phyloP scores from a whole-genome alignment of 106 monocot species.

The Hemerocallis citrina region DNA sequence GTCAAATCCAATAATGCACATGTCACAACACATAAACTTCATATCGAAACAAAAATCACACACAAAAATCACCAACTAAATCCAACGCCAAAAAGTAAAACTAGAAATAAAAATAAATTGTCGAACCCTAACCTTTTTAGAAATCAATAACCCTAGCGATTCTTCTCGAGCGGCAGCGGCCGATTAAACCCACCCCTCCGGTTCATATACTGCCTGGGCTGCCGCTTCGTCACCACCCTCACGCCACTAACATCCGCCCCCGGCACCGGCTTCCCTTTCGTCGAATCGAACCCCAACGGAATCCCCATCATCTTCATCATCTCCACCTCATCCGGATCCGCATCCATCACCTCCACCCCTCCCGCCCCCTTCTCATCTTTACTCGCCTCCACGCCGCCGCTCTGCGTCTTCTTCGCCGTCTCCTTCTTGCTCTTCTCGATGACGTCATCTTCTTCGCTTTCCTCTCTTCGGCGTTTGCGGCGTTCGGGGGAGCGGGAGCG shows the following conservation, averaged over 20 bases:
- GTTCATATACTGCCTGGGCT: conserved; percentile 99
- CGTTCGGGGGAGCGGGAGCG: conserved; percentile 35
- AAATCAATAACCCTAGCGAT: conserved; percentile 42
- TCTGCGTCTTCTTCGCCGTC: conserved; percentile 23
- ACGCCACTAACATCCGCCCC: conserved; percentile 80
- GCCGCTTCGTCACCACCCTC: conserved; percentile 72
- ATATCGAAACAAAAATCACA: too few species aligned
- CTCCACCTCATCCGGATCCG: conserved; percentile 68
- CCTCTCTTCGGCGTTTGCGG: conserved; percentile 61
- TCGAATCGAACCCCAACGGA: conserved; percentile 84
- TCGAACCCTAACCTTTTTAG: conserved; percentile 22
- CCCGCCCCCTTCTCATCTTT: neutral
- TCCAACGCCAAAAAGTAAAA: neutral
- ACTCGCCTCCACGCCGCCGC: neutral
- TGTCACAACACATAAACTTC: too few species aligned
- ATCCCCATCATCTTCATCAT: conserved; percentile 98
- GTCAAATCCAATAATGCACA: too few species aligned
- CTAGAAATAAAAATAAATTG: neutral
- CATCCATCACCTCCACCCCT: conserved; percentile 20
- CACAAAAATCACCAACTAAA: too few species aligned
- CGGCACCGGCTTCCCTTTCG: conserved; percentile 84
- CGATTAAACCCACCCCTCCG: conserved; percentile 94
- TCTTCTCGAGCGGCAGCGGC: conserved; percentile 65
- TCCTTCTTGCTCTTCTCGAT: conserved; percentile 10
- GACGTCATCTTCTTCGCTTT: conserved; percentile 14